These are phyloP conservation scores for Flaveria linearis DNA, from an alignment of 129 eudicot genomes.

Conservation along the genomic window DNA sequence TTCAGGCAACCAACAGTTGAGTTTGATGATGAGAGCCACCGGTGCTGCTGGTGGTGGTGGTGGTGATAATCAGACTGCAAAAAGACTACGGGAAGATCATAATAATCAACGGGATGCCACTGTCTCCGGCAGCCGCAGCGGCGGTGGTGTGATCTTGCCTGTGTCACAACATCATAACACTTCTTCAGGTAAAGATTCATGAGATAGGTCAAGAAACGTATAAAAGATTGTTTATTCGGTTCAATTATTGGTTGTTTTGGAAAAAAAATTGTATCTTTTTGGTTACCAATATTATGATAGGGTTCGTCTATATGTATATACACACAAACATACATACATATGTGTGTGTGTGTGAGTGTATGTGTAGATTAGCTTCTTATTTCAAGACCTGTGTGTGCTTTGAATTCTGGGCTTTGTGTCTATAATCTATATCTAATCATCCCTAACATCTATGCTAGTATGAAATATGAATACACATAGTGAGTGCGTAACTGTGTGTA, in stretches of 20 bases:
- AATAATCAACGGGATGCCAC: constrained; percentile 15
- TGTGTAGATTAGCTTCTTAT: constrained; percentile 30
- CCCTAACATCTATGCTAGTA: constrained; percentile 19
- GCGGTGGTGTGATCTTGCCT: constrained; percentile 34
- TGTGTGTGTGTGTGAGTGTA: no score
- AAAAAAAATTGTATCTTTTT: constrained; percentile 12
- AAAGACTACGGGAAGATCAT: constrained; percentile 48
- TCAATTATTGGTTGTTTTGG: constrained; percentile 30
- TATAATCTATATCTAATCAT: constrained; percentile 13
- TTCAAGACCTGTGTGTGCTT: constrained; percentile 30
- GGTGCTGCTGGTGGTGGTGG: constrained; percentile 21
- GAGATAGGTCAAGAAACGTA: background rate
- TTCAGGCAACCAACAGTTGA: constrained; percentile 36
- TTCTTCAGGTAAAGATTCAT: constrained; percentile 38
- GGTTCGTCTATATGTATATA: constrained; percentile 13
- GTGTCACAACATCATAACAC: constrained; percentile 32
- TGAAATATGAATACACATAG: constrained; percentile 23
- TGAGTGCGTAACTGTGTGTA: constrained; percentile 21
- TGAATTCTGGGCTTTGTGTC: constrained; percentile 38
- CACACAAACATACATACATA: background rate
- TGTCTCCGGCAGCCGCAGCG: constrained; percentile 26
- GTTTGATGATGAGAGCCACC: constrained; percentile 45
- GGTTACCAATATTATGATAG: constrained; percentile 33
- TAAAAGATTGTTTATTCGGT: constrained; percentile 21
- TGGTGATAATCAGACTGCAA: constrained; percentile 29